phyloP scores from a whole-genome alignment of 768 basidiomycete species.

The Tulasnella sp. region DNA sequence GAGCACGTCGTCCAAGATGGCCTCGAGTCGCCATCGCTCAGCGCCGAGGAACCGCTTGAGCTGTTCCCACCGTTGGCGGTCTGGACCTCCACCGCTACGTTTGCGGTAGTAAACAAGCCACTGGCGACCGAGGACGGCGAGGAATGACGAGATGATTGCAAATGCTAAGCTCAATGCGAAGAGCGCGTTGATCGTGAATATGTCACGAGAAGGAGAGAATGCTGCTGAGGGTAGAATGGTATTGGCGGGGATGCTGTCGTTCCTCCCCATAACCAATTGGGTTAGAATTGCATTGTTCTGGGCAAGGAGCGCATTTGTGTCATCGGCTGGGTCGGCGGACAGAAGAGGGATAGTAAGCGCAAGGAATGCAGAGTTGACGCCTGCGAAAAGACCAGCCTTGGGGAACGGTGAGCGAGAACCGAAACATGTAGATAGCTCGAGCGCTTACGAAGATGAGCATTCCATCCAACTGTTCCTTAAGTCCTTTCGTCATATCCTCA shows the following conservation, averaged over 20 bases:
- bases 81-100: neutral
- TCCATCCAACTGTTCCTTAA: neutral
- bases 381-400: neutral
- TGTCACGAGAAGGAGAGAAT: neutral
- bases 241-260: neutral
- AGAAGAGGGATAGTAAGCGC: neutral
- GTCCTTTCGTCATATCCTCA: neutral
- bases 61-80: neutral
- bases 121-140: neutral
- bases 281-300: neutral
- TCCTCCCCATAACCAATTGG: neutral
- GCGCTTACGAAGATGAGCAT: neutral
- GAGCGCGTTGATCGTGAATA: neutral
- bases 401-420: neutral
- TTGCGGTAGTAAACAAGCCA: neutral
- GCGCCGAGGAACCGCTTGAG: constrained; percentile 2
- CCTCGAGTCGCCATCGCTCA: neutral
- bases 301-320: neutral
- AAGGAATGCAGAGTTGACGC: neutral
- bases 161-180: neutral
- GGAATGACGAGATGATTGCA: neutral
- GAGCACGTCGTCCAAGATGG: neutral
- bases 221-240: neutral
- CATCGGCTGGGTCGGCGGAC: neutral
- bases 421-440: neutral